Evolutionary conservation across 1,139 yeast genomes (phyloP).

Genomic region (Kodamaea suecica): DNA sequence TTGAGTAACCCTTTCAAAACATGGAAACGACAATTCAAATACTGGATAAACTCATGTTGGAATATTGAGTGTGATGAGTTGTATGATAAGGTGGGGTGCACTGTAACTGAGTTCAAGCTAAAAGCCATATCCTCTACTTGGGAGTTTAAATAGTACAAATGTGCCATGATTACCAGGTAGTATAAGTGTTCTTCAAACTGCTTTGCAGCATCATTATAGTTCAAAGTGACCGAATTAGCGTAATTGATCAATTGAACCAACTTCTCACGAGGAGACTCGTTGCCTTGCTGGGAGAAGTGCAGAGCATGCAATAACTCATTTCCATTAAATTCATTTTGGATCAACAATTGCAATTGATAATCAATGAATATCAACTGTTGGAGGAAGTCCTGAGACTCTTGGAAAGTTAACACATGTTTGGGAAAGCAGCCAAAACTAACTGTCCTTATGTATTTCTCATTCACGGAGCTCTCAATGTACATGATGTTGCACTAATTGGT

Average conservation of each 20-base stretch:
- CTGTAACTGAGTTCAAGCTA: slow-evolving; percentile 14
- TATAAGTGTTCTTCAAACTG: slow-evolving; percentile 34
- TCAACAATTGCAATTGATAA: slow-evolving; percentile 36
- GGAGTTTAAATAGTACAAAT: slow-evolving; percentile 32
- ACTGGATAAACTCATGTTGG: slow-evolving; percentile 29
- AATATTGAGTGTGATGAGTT: slow-evolving; percentile 7
- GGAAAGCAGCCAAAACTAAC: slow-evolving; percentile 43
- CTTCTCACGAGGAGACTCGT: slow-evolving; percentile 21
- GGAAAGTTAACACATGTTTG: slow-evolving; percentile 29
- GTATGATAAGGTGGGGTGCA: slow-evolving; percentile 5
- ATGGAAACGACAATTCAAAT: slow-evolving; percentile 36
- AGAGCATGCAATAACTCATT: slow-evolving; percentile 25
- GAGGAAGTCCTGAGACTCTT: slow-evolving; percentile 35
- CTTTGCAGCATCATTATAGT: slow-evolving; percentile 26
- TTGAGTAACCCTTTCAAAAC: slow-evolving; percentile 32
- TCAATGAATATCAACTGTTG: slow-evolving; percentile 40
- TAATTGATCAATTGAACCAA: slow-evolving; percentile 30
- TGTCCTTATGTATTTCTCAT: slow-evolving; percentile 25
- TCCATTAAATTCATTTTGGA: slow-evolving; percentile 33
- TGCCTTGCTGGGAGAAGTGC: slow-evolving; percentile 17
- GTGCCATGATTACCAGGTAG: slow-evolving; percentile 33
- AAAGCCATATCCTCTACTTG: slow-evolving; percentile 23
- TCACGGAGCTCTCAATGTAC: slow-evolving; percentile 22
- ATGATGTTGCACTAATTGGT: too few species aligned
- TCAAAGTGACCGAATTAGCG: slow-evolving; percentile 28